Evolutionary conservation across 2,329 filamentous ascomycete genomes (phyloP), one percentile per base, ranked within the genome.

Genomic region (Calonectria ilicicola): DNA sequence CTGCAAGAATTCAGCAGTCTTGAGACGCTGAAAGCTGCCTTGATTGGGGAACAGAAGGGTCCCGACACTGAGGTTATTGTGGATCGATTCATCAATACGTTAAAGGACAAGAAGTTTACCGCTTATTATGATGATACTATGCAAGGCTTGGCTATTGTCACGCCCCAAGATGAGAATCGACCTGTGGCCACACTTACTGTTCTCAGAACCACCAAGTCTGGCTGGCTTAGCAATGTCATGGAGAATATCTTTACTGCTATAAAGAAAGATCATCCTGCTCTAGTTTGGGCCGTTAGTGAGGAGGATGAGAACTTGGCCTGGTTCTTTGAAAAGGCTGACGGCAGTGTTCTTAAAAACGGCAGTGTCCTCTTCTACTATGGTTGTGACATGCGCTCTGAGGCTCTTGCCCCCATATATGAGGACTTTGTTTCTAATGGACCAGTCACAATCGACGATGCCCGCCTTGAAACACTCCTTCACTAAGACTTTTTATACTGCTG

Each of bases 241-340:
- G 97, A 98, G 84, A 98, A 98, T 81, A 94, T 98, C 71, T 98
- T 98, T 84, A 91, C 94, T 75, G 93, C 94, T 74, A 94, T 98
- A 83, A 97, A 96, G 89, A 97, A 97, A 84, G 96, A 98, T 81
- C 94, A 96, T 84, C 92, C 95, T 68, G 95, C 93, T 86, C 89
- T 98, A 76, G 94, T 95, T 75, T 99, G 96, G 96, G 98, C 95
- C n/a, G 96, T 98, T 73, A 96, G 94, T 86, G 93, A 96, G 81
- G 93, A 97, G 78, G 96, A 98, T 80, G 96, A 98, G 89, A 98
- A 98, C 84, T 88, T 98, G 79, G 96, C 95, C 15, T 98, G 96
- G 97, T 98, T 98, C 88, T 97, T 98, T 79, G 96, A 98, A 85
- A 98, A 98, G 89, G 93, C 96, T 12, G 95, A 98, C 79, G 96